Conservation (phyloP, 2,329 filamentous ascomycete genomes). For the Neofusicoccum laricinum region DNA sequence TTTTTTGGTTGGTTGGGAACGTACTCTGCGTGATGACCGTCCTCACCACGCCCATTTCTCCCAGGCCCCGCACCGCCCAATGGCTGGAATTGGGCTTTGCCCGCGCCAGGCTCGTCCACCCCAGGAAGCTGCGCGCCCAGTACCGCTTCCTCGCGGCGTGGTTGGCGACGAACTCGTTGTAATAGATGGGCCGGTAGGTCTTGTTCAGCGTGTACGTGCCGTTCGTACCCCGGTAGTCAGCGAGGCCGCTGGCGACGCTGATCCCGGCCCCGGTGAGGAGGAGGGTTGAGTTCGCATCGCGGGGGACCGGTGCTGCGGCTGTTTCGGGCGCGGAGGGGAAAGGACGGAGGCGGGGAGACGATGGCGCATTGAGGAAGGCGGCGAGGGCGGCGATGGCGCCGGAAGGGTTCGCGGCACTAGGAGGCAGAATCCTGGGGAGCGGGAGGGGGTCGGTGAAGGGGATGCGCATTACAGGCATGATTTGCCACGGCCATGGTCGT, state of each 20-base stretch:
- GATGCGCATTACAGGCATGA: slow-evolving; percentile 74
- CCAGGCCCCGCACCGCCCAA: slow-evolving; percentile 70
- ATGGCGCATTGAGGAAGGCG: slow-evolving; percentile 67
- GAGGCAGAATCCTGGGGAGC: slow-evolving; percentile 70
- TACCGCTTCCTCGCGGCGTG: slow-evolving; percentile 90
- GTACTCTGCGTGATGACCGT: slow-evolving; percentile 81
- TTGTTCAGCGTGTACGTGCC: slow-evolving; percentile 93
- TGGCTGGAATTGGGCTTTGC: slow-evolving; percentile 80
- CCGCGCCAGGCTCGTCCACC: slow-evolving; percentile 78
- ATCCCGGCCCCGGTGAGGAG: slow-evolving; percentile 83
- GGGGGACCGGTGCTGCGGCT: slow-evolving; percentile 17
- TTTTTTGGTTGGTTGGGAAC: slow-evolving; percentile 17
- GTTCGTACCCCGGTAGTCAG: slow-evolving; percentile 85
- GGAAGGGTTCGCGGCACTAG: slow-evolving; percentile 63
- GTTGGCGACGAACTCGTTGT: slow-evolving; percentile 77
- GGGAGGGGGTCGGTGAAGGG: slow-evolving; percentile 85
- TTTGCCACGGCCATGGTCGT: slow-evolving; percentile 9
- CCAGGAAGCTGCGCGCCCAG: slow-evolving; percentile 92
- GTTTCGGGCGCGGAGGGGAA: neutral
- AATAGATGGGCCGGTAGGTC: slow-evolving; percentile 87
- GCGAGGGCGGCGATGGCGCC: slow-evolving; percentile 76
- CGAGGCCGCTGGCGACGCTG: slow-evolving; percentile 86
- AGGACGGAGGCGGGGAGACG: slow-evolving; percentile 14
- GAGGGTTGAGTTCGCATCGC: slow-evolving; percentile 44
- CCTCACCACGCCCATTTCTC: slow-evolving; percentile 67